These are phyloP conservation scores for Colletotrichum tamarilloi DNA, from an alignment of 2,329 filamentous ascomycete species.

Conservation along the genomic window DNA sequence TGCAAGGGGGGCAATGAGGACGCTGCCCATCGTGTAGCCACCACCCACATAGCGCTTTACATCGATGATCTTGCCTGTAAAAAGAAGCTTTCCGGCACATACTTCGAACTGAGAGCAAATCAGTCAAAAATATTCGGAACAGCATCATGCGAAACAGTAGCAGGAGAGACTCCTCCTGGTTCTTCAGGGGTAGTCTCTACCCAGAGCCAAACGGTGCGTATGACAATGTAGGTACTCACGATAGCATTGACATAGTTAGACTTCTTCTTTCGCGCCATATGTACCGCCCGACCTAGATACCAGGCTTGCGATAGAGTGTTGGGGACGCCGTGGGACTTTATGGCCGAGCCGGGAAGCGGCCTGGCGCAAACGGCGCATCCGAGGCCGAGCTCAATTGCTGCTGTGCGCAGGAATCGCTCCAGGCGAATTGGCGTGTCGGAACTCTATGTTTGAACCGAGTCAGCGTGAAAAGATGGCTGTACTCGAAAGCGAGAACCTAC, in stretches of 20 bases:
- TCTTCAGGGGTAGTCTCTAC: too few species aligned
- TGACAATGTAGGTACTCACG: neutral
- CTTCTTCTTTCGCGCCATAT: conserved; percentile 44
- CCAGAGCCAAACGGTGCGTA: too few species aligned
- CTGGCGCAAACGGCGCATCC: conserved; percentile 49
- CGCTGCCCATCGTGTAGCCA: conserved; percentile 54
- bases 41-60: conserved; percentile 50
- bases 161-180: neutral
- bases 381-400: conserved; percentile 51
- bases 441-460: conserved; percentile 38
- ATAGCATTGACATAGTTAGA: conserved; percentile 42
- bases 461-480: neutral
- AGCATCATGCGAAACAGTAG: neutral
- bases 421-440: conserved; percentile 48
- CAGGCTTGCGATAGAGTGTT: conserved; percentile 48
- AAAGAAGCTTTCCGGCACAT: conserved; percentile 44
- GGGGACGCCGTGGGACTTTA: conserved; percentile 47
- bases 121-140: neutral
- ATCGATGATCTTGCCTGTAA: conserved; percentile 53
- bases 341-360: conserved; percentile 45
- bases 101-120: neutral
- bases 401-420: conserved; percentile 49
- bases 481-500: conserved; percentile 32
- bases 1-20: conserved; percentile 44
- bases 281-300: conserved; percentile 47